Evolutionary conservation across 2,329 filamentous ascomycete species (phyloP), one percentile per base, ranked within the genome.

Genomic region (Bretziella fagacearum): DNA sequence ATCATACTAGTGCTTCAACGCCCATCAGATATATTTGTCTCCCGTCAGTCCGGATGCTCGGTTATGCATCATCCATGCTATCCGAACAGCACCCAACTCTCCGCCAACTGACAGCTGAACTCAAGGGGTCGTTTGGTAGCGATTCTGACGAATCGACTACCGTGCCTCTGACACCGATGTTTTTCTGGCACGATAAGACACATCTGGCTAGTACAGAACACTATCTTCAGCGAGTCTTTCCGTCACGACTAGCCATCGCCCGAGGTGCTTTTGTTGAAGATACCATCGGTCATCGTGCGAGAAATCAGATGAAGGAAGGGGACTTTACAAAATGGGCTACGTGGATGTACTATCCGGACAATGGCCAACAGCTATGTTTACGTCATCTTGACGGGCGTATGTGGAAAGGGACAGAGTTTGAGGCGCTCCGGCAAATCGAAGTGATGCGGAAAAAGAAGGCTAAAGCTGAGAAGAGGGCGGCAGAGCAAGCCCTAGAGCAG

Each of bases 161-260:
- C 13, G 55, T 74, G 1, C 66, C 68, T 0, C 55, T 74, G 33
- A 74, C 71, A 1, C 71, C 71, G 0, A 61, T 74, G 46, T 74
- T 73, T 57, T 72, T 74, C 54, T 74, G 71, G 71, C 70, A 74
- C 47, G 71, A 74, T 51, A 74, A 74, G 53, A 70, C 71, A 0
- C 71, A 74, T 48, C 50, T 74, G 2, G 70, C 66, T 1, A 65
- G 63, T 3, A 65, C 62, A 0, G 53, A 57, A 1, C 71, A 74
- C 52, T 74, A 74, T 47, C 60, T 73, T 0, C 53, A 58, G 1
- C 60, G 64, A 0, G 64, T 74, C 1, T 74, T 74, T 42, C 64
- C 70, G 0, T 65, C 61, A 1, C 62, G 69, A 1, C 54, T 72
- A 13, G 67, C 71, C 1, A 64, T 74, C 52, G 57, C 63, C 3